These are phyloP conservation scores for Chondrus crispus DNA, from an alignment of 23 red algal species.

Conservation along the genomic window DNA sequence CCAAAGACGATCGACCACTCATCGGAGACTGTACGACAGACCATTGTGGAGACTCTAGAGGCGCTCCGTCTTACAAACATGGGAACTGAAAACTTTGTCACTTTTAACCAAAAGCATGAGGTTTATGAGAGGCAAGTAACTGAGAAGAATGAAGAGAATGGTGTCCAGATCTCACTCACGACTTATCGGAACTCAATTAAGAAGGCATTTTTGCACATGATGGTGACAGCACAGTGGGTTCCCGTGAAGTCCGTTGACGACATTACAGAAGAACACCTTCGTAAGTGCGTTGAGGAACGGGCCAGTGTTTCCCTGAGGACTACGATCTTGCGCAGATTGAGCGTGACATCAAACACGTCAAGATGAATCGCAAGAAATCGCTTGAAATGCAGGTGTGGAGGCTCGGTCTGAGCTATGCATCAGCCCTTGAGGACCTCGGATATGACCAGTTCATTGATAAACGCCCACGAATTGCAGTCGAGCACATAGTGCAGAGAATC, in stretches of 20 bases:
- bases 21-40: background rate
- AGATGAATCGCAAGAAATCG: background rate
- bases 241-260: background rate
- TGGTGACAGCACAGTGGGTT: background rate
- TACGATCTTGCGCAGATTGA: background rate
- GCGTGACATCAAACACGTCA: background rate
- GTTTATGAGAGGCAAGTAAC: background rate
- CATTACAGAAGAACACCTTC: slow-evolving; percentile 10
- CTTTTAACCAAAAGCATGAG: background rate
- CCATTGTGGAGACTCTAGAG: background rate
- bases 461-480: background rate
- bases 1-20: too few species aligned
- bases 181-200: background rate
- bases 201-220: background rate
- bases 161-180: background rate
- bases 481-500: slow-evolving; percentile 13
- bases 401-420: background rate
- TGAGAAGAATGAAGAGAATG: background rate
- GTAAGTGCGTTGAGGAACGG: background rate
- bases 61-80: background rate
- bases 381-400: background rate
- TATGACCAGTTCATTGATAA: background rate
- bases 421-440: background rate
- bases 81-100: background rate
- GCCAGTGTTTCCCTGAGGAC: background rate